Base-by-base conservation (phyloP, 2,329 filamentous ascomycete species). In the Aspergillus ochraceoroseus region DNA sequence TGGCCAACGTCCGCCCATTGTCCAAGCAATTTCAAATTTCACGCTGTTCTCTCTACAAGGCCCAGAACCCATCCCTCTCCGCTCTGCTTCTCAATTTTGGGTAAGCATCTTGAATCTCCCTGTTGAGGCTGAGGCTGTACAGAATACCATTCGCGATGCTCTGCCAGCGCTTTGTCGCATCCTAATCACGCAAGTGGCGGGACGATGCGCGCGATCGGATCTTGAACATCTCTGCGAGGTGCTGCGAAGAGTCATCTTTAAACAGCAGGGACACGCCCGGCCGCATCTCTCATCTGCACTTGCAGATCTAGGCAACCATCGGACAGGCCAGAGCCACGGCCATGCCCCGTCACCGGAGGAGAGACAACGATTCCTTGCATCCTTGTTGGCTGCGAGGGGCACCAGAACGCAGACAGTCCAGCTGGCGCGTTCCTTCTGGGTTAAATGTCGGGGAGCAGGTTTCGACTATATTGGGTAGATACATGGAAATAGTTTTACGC, bases 41-140 rank as follows among this genome's bases (percentile, higher is more conserved):
- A 65, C 62, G 3, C 58, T 70, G n/a, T 47, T 62, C 13, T 58
- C 64, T 11, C 53, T 71, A 25, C 62, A 62, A 29, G 58, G 67
- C 7, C 57, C 63, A 0, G 68, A 72, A 25, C 66, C 67, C 7
- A 57, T 72, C 9, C 67, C 68, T n/a, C 64, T 71, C n/a, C 67
- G 68, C 12, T 66, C 68, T 18, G 64, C 67, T 3, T 64, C 67
- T 22, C 54, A 60, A 22, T 71, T 71, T 47, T 70, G 69, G 62
- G 53, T 64, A n/a, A 55, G 57, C 12, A 48, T 68, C 29, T 36
- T 68, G 43, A 59, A 61, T 38, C 52, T 70, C 41, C 56, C 59
- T 1, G 47, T 51, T 14, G 52, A 60, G 17, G 52, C 51, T 3
- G 44, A 44, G 9, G 41, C 51, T 8, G 51, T 57, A 17, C 56